A percentile compares a stretch with the other conserved stretches of the same genome.
phyloP scores from a whole-genome alignment of 75 land plant genomes.

The Pinus taeda region DNA sequence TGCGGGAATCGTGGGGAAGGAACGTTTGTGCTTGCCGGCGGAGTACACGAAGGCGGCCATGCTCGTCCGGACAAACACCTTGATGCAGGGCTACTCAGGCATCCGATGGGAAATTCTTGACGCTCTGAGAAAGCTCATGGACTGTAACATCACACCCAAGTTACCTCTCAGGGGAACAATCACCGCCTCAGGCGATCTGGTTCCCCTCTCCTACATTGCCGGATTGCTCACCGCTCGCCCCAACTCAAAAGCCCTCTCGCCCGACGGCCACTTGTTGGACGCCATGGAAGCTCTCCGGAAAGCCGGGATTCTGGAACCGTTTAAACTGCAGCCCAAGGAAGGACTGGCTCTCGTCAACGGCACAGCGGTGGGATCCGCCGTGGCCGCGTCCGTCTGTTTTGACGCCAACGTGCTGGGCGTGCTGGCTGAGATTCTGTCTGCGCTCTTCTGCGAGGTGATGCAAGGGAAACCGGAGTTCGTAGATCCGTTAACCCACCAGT shows the following conservation, averaged over 20 bases:
- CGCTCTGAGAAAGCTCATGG: slow-evolving; percentile 14
- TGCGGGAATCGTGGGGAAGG: slow-evolving; percentile 54
- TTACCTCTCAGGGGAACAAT: slow-evolving; percentile 30
- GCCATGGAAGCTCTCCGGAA: slow-evolving; percentile 13
- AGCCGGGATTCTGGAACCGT: slow-evolving; percentile 11
- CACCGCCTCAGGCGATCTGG: slow-evolving; percentile 39
- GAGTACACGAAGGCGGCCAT: slow-evolving; percentile 44
- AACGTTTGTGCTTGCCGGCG: slow-evolving; percentile 26
- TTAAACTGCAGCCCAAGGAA: slow-evolving; percentile 30
- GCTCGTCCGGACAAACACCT: slow-evolving; percentile 35
- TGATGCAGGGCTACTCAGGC: slow-evolving; percentile 47
- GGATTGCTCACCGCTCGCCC: slow-evolving; percentile 26
- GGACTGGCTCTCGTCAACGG: slow-evolving; percentile 24
- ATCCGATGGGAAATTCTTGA: slow-evolving; percentile 46
- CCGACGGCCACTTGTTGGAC: slow-evolving; percentile 9
- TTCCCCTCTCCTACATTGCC: slow-evolving; percentile 29
- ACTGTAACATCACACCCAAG: slow-evolving; percentile 15
- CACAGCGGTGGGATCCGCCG: slow-evolving; percentile 21
- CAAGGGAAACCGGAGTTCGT: slow-evolving; percentile 18
- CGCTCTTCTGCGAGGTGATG: slow-evolving; percentile 29
- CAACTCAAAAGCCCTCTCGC: slow-evolving; percentile 15
- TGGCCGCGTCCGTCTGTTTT: slow-evolving; percentile 20
- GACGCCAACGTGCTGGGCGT: slow-evolving; percentile 29
- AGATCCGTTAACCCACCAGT: slow-evolving; percentile 17
- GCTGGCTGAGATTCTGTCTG: slow-evolving; percentile 21